phyloP scores from a whole-genome alignment of 2,329 filamentous ascomycete species.

The Aspergillus uvarum region DNA sequence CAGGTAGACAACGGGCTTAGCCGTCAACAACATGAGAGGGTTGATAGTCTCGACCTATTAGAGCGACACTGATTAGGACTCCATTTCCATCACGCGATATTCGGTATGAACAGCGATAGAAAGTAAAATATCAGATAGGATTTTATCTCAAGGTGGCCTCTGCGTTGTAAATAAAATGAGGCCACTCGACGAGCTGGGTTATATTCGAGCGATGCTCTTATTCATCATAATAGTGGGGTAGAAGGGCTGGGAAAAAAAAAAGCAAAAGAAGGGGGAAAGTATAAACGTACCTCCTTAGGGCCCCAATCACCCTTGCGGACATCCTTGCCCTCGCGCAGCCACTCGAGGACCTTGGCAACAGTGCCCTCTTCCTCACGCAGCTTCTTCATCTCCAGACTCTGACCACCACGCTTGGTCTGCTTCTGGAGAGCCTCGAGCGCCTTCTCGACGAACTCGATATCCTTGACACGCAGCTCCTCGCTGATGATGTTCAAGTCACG shows the following conservation, averaged over 20 bases:
- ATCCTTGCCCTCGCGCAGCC: slow-evolving; percentile 85
- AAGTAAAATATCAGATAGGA: slow-evolving; percentile 63
- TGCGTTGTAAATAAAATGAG: slow-evolving; percentile 62
- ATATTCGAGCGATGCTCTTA: slow-evolving; percentile 96
- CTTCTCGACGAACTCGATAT: slow-evolving; percentile 98
- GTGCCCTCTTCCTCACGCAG: slow-evolving; percentile 90
- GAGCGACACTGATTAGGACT: slow-evolving; percentile 21
- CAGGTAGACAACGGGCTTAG: slow-evolving; percentile 95
- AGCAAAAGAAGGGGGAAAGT: slow-evolving; percentile 24
- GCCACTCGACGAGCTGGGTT: slow-evolving; percentile 98
- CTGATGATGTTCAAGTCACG: slow-evolving; percentile 95
- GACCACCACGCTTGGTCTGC: slow-evolving; percentile 90
- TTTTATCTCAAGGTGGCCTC: slow-evolving; percentile 86
- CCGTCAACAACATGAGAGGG: slow-evolving; percentile 88
- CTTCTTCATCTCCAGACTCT: slow-evolving; percentile 97
- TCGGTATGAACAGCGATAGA: slow-evolving; percentile 13
- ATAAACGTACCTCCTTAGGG: slow-evolving; percentile 79
- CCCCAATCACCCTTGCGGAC: slow-evolving; percentile 86
- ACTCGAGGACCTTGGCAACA: slow-evolving; percentile 83
- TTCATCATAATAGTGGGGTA: slow-evolving; percentile 74
- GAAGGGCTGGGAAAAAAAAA: slow-evolving; percentile 6
- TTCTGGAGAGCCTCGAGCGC: slow-evolving; percentile 87
- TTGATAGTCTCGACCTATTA: slow-evolving; percentile 93
- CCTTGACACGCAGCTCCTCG: slow-evolving; percentile 94
- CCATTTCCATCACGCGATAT: slow-evolving; percentile 18